Base-by-base conservation (phyloP, 2,329 filamentous ascomycete species). In the Cordyceps cateniannulata region DNA sequence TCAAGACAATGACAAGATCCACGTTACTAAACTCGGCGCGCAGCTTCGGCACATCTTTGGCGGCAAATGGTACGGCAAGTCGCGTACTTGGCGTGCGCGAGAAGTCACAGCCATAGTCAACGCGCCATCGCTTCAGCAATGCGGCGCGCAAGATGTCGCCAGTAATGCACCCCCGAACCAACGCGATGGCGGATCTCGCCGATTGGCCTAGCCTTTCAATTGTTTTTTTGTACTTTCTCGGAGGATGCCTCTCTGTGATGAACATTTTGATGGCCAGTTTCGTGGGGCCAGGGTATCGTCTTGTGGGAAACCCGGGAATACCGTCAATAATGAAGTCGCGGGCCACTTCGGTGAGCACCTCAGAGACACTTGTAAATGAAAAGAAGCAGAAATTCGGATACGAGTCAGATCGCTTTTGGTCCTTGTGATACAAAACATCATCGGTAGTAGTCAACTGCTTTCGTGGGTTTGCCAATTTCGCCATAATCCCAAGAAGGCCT, bases 1-100 rank as follows among this genome's bases (percentile, higher is more conserved):
- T 87, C 0, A 88, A 69, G 0, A 79, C 60, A 16, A 87, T 81
- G 0, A 81, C 76, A 0, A 82, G 77, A 47, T 88, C 85, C 0
- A 84, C 82, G 42, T 88, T 84, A 14, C 83, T 84, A 66, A 86
- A 88, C 63, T 88, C 85, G 0, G 85, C 80, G 3, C 81, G 75
- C 0, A 76, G 69, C 0, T 81, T 75, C 0, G 84, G 85, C 3
- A 65, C 78, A 54, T 85, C 85, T 60, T 88, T 88, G 0, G 83
- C 84, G 9, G 76, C 75, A 63, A 80, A 89, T 0, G 85, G 86
- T 0, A 89, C 82, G 0, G 81, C 81, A 0, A 88, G 75, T 54
- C 69, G 73, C 0, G 79, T 82, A 1, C 61, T 52, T 0, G 77
- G 79, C 0, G 65, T 64, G 2, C 83, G 69, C 0, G 63, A 66